These are phyloP conservation scores for Solanum virginianum DNA, from an alignment of 257 asterid genomes.

Conservation along the genomic window DNA sequence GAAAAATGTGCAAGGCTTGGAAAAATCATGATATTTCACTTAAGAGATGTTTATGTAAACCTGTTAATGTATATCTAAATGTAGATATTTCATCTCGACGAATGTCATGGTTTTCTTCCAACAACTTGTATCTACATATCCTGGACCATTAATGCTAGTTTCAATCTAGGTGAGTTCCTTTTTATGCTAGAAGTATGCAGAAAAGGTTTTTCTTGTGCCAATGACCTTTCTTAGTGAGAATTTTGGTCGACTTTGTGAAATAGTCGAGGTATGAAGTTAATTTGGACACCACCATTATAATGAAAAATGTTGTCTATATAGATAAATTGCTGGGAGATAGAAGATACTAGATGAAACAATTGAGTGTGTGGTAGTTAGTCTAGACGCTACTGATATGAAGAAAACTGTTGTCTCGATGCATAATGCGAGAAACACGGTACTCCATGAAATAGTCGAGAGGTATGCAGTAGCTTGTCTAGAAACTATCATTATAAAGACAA, in stretches of 20 bases:
- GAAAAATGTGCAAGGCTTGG: constrained; percentile 56
- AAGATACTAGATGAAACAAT: background rate
- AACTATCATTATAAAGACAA: too few species aligned
- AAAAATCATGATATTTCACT: constrained; percentile 3
- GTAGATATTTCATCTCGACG: constrained; percentile 76
- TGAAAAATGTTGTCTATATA: background rate
- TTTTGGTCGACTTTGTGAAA: background rate
- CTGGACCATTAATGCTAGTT: constrained; percentile 73
- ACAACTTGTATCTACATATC: constrained; percentile 62
- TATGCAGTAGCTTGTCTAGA: too few species aligned
- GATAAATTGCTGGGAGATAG: background rate
- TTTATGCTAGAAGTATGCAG: constrained; percentile 2
- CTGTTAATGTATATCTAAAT: constrained; percentile 9
- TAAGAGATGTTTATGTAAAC: constrained; percentile 1
- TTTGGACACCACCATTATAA: background rate
- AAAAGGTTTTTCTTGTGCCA: background rate
- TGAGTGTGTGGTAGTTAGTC: background rate
- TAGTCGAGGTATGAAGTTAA: background rate
- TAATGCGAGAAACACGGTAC: background rate
- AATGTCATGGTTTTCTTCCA: constrained; percentile 78
- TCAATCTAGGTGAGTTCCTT: constrained; percentile 65
- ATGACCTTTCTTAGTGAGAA: background rate
- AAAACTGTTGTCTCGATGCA: background rate
- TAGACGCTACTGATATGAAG: too few species aligned
- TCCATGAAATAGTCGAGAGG: too few species aligned